A percentile compares a stretch with the other conserved stretches of the same genome.
Evolutionary conservation across 2,329 filamentous ascomycete genomes (phyloP).

Genomic region (Colletotrichum agaves): DNA sequence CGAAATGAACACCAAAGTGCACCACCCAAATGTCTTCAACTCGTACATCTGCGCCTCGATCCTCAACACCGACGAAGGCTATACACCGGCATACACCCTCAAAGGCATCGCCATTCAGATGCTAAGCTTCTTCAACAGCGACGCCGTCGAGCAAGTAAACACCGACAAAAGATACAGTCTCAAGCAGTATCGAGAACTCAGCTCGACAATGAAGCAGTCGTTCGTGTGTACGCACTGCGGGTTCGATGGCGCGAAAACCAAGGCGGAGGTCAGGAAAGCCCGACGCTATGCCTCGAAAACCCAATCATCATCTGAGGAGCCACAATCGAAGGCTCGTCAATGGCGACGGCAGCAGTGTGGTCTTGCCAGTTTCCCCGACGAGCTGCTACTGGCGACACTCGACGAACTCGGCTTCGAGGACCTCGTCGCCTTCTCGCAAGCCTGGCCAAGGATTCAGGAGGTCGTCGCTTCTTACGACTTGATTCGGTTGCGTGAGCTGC

Average conservation of each 20-base stretch:
- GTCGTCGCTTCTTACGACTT: slow-evolving; percentile 49
- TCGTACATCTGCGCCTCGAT: slow-evolving; percentile 59
- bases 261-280: slow-evolving; percentile 13
- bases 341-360: not conserved
- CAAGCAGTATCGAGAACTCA: slow-evolving; percentile 38
- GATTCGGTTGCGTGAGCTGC: slow-evolving; percentile 55
- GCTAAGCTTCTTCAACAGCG: slow-evolving; percentile 63
- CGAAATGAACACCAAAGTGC: slow-evolving; percentile 52
- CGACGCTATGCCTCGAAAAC: slow-evolving; percentile 15
- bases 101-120: slow-evolving; percentile 61
- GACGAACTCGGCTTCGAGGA: slow-evolving; percentile 52
- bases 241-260: slow-evolving; percentile 29
- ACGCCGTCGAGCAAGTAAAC: slow-evolving; percentile 54
- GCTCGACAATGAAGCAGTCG: not conserved
- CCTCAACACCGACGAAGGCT: slow-evolving; percentile 53
- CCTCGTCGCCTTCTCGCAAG: slow-evolving; percentile 64
- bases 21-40: slow-evolving; percentile 57
- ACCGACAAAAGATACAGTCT: slow-evolving; percentile 40
- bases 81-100: slow-evolving; percentile 62
- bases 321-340: slow-evolving; percentile 12
- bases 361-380: slow-evolving; percentile 47
- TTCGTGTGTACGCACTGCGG: slow-evolving; percentile 44
- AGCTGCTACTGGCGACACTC: slow-evolving; percentile 51
- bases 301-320: not conserved
- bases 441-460: slow-evolving; percentile 53